Base-by-base conservation (phyloP, 257 asterid species). In the Vinca minor region DNA sequence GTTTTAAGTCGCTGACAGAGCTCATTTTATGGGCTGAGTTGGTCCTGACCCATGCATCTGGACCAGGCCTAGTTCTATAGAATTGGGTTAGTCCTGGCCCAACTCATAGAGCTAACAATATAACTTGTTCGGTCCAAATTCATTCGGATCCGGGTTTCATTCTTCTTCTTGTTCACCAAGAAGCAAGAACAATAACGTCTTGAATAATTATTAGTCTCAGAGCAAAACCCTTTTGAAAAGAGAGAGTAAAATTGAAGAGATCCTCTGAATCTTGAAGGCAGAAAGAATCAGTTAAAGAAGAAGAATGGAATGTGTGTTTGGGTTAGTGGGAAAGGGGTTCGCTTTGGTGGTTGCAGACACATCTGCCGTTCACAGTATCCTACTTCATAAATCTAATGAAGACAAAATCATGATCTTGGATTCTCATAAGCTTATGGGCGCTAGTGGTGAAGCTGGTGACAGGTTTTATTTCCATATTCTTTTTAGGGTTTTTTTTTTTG, bases 381-480 rank as follows among this genome's bases (percentile, higher is more conserved):
- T 93, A 34, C 96, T 93, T 1, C 97, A 93, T 87, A 93, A 93
- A 82, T 84, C 95, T 0, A 78, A 89, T 77, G 99, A 89, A 78
- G 99, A 93, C 50, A 93, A 93, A 73, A 82, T 93, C 77, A 89
- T 93, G 99, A 60, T 83, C 59, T 83, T 93, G 3, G 99, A 93
- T 79, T 89, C 97, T 44, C 97, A 93, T 63, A 93, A 93, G 60
- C 92, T 93, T 52, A 73, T 93, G 95, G 99, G 99, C 4, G 97
- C 97, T 31, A 85, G 95, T 34, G 99, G 99, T 13, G 99, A 93
- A 87, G 77, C 94, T 2, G 99, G 99, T 29, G 97, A 93, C 76
- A 81, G 99, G 99, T 89, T 58, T 64, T 6, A 41, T 54, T 32
- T 52, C n/a, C 7, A n/a, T 25, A 15, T 2, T 1, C 14, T n/a